Percentiles rank a stretch among this genome's conserved stretches.
Evolutionary conservation across 73 alveolate species (phyloP).

Genomic region (Paramecium pentaurelia): DNA sequence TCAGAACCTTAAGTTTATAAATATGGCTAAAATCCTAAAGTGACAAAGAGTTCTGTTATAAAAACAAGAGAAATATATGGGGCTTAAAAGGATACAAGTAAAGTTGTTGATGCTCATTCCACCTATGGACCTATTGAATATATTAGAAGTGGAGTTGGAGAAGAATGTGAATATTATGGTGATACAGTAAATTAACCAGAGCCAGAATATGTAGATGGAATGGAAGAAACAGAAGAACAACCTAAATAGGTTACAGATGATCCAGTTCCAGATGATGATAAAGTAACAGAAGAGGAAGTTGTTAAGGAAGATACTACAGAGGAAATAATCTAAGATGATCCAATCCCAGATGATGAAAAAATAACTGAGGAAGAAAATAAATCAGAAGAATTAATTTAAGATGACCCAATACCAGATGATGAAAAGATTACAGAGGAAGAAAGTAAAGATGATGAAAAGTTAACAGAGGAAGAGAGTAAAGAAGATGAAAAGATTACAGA

Average conservation of each 20-base stretch:
- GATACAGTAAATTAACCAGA: constrained; percentile 1
- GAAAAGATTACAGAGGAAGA: neutral
- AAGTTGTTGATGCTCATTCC: constrained; percentile 5
- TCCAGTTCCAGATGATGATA: neutral
- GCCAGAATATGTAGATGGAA: neutral
- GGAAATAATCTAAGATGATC: too few relatives aligned
- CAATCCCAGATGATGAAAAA: neutral
- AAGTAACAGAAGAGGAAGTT: neutral
- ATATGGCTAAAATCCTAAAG: neutral
- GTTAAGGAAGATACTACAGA: neutral
- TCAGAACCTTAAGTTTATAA: neutral
- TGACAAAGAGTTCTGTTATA: neutral
- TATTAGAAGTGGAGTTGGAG: neutral
- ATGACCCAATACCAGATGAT: neutral
- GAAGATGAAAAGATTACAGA: neutral
- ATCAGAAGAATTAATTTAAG: neutral
- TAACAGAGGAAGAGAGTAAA: neutral
- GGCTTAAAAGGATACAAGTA: neutral
- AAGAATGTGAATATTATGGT: constrained; percentile 2
- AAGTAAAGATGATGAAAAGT: neutral
- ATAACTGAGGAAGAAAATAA: neutral
- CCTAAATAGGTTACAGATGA: neutral
- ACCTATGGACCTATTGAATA: neutral
- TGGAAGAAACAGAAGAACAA: neutral
- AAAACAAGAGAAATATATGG: neutral